Conservation (phyloP, 306 rosid species). For the Chamaecrista fasciculata region DNA sequence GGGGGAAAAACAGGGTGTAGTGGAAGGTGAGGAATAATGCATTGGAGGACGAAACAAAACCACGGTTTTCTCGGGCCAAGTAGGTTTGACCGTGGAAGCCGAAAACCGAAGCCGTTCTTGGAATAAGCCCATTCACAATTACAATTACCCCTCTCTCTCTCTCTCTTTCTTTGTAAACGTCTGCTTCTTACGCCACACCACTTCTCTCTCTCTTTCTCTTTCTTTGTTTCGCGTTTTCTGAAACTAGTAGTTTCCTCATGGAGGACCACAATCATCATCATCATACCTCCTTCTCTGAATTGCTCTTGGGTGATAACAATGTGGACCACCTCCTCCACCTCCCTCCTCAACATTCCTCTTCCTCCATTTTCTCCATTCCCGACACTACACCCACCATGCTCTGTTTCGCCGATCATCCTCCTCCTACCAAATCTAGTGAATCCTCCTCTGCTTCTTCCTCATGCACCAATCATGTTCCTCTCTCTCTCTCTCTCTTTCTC, state of each 20-base stretch:
- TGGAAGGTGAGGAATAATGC: too few relatives aligned
- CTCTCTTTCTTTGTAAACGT: too few relatives aligned
- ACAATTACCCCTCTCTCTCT: neutral
- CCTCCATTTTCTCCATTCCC: slow-evolving; percentile 35
- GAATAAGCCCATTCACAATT: slow-evolving; percentile 36
- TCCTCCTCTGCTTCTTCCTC: slow-evolving; percentile 66
- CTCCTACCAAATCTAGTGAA: slow-evolving; percentile 57
- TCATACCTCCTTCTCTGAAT: slow-evolving; percentile 81
- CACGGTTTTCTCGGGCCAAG: slow-evolving; percentile 94
- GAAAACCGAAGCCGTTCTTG: slow-evolving; percentile 56
- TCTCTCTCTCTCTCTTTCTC: too few relatives aligned
- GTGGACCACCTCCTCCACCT: slow-evolving; percentile 11
- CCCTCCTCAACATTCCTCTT: slow-evolving; percentile 10
- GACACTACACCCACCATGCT: slow-evolving; percentile 66
- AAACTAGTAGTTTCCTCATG: too few relatives aligned
- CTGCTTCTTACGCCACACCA: too few relatives aligned
- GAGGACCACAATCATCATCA: too few relatives aligned
- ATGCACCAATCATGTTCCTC: slow-evolving; percentile 41
- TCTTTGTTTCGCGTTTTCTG: too few relatives aligned
- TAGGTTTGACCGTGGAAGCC: slow-evolving; percentile 65
- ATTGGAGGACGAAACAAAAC: slow-evolving; percentile 54
- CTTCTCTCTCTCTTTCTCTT: slow-evolving; percentile 84
- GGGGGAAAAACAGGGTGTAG: too few relatives aligned
- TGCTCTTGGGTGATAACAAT: slow-evolving; percentile 57
- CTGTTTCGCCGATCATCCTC: slow-evolving; percentile 46